Evolutionary conservation across 345 rosid genomes (phyloP).

Genomic region (Gossypium longicalyx): DNA sequence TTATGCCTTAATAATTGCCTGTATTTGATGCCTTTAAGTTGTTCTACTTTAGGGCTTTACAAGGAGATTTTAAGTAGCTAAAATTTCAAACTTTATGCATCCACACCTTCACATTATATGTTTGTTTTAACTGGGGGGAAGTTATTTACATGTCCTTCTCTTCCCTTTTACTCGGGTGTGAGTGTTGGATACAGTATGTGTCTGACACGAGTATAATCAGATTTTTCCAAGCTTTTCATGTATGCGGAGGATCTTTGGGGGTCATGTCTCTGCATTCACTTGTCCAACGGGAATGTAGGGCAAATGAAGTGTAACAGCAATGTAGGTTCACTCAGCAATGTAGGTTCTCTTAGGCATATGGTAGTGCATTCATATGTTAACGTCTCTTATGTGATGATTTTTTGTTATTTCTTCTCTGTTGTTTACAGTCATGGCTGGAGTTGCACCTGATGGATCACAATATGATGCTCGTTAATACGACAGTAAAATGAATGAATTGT

Average conservation of each 20-base stretch:
- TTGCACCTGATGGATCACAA: slow-evolving; percentile 35
- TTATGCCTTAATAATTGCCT: neutral
- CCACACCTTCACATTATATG: too few species aligned
- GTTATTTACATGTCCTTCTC: too few species aligned
- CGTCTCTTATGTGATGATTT: neutral
- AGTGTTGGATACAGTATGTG: too few species aligned
- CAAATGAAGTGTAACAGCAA: neutral
- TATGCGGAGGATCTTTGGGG: too few species aligned
- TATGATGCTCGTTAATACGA: slow-evolving; percentile 44
- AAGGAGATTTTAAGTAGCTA: neutral
- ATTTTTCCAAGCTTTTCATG: too few species aligned
- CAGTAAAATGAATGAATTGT: slow-evolving; percentile 38
- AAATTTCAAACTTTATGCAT: neutral
- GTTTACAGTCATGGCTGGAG: slow-evolving; percentile 41
- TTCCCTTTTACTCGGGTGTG: too few species aligned
- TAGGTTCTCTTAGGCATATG: neutral
- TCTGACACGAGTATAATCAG: too few species aligned
- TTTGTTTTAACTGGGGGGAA: too few species aligned
- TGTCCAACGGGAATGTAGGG: too few species aligned
- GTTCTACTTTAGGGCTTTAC: neutral
- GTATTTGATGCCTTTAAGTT: neutral
- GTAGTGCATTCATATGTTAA: neutral
- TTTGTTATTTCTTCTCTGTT: neutral
- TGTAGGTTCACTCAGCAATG: too few species aligned
- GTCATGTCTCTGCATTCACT: too few species aligned